Percentiles rank a stretch among this genome's conserved stretches.
phyloP scores from a whole-genome alignment of 2,329 filamentous ascomycete genomes.

The Aspergillus ibericus region DNA sequence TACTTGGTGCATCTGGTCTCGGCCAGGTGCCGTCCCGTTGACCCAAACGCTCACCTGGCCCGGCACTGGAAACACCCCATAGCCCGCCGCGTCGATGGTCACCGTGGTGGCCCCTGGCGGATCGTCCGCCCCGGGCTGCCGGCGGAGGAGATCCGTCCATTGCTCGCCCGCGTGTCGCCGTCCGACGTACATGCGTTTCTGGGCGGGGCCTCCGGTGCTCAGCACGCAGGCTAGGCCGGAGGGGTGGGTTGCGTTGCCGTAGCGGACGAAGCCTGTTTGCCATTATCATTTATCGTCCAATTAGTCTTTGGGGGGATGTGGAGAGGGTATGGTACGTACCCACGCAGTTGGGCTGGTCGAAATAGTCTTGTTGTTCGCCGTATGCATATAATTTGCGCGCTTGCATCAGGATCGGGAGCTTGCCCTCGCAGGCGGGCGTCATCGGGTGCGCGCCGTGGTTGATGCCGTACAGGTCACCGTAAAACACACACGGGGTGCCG shows the following conservation, averaged over 20 bases:
- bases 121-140: too few species aligned
- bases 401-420: constrained; percentile 1
- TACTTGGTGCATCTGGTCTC: neutral
- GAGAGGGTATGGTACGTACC: neutral
- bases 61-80: constrained; percentile 56
- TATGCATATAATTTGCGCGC: constrained; percentile 3
- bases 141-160: constrained; percentile 64
- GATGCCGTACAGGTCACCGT: constrained; percentile 11
- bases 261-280: constrained; percentile 54
- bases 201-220: constrained; percentile 50
- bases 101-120: constrained; percentile 51
- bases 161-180: constrained; percentile 56
- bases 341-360: constrained; percentile 4
- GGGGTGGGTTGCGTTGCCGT: constrained; percentile 52
- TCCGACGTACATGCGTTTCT: constrained; percentile 64
- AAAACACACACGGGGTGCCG: constrained; percentile 9
- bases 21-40: constrained; percentile 46
- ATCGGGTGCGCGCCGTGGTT: neutral
- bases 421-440: neutral
- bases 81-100: constrained; percentile 59
- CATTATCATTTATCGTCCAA: too few species aligned
- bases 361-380: constrained; percentile 11
- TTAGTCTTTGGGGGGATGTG: too few species aligned
- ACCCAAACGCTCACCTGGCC: constrained; percentile 63
- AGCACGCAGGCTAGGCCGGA: constrained; percentile 58